Evolutionary conservation across 2,329 filamentous ascomycete genomes (phyloP).

Genomic region (Calycina herbarum): DNA sequence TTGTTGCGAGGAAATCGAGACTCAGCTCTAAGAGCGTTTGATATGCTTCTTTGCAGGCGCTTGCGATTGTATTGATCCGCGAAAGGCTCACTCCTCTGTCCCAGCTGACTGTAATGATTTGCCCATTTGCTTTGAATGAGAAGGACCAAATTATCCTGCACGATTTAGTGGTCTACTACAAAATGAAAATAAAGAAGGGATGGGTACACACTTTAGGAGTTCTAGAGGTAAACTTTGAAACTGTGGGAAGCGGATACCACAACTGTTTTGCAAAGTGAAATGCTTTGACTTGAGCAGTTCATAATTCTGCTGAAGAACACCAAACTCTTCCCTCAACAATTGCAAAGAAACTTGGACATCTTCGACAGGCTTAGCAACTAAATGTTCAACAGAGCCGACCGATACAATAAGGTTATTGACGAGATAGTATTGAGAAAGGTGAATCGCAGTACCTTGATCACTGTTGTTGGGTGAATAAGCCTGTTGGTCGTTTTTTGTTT

Average conservation of each 20-base stretch:
- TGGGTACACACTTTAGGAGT: neutral
- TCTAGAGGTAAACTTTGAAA: neutral
- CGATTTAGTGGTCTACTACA: neutral
- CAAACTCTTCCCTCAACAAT: neutral
- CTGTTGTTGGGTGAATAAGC: neutral
- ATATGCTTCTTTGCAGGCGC: constrained; percentile 2
- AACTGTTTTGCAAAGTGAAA: neutral
- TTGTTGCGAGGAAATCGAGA: neutral
- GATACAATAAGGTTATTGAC: neutral
- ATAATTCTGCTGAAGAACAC: neutral
- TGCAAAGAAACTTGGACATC: neutral
- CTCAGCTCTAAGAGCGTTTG: neutral
- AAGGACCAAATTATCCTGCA: neutral
- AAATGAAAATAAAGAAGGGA: neutral
- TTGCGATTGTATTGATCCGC: neutral
- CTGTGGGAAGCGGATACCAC: no score
- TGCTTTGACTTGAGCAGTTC: neutral
- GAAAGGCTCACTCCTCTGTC: neutral
- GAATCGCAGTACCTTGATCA: neutral
- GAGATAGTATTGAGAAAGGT: neutral
- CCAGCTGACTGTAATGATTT: neutral
- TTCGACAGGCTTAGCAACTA: neutral
- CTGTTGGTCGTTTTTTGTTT: no score
- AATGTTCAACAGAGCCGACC: neutral
- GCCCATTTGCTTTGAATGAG: neutral